phyloP scores from a whole-genome alignment of 2,329 filamentous ascomycete genomes.

The Apiospora pterosperma region DNA sequence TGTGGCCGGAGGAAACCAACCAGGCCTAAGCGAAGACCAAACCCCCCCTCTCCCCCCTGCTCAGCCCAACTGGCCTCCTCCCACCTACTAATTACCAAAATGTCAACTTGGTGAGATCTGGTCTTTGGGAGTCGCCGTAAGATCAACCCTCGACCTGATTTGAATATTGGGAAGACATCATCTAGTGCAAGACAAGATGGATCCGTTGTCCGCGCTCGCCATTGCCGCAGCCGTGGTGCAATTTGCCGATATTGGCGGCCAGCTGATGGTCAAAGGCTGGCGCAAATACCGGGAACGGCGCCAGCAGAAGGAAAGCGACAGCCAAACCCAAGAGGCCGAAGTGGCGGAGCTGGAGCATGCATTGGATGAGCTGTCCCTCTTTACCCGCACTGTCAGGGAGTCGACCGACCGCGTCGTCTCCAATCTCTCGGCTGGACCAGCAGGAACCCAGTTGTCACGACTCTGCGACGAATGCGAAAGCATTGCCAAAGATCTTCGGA shows the following conservation, averaged over 20 bases:
- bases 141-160: no score
- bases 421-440: background rate
- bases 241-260: background rate
- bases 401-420: background rate
- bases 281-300: background rate
- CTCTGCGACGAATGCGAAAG: background rate
- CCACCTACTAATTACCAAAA: no score
- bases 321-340: background rate
- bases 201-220: background rate
- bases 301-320: background rate
- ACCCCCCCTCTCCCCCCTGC: no score
- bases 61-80: no score
- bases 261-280: background rate
- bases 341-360: background rate
- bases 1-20: no score
- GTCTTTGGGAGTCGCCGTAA: no score
- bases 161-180: background rate
- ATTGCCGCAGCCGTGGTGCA: background rate
- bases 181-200: background rate
- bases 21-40: no score
- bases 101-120: no score
- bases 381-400: background rate
- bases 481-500: background rate
- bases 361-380: background rate
- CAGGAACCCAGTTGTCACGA: background rate